phyloP scores from a whole-genome alignment of 768 basidiomycete species.

The Leccinum obscurum region DNA sequence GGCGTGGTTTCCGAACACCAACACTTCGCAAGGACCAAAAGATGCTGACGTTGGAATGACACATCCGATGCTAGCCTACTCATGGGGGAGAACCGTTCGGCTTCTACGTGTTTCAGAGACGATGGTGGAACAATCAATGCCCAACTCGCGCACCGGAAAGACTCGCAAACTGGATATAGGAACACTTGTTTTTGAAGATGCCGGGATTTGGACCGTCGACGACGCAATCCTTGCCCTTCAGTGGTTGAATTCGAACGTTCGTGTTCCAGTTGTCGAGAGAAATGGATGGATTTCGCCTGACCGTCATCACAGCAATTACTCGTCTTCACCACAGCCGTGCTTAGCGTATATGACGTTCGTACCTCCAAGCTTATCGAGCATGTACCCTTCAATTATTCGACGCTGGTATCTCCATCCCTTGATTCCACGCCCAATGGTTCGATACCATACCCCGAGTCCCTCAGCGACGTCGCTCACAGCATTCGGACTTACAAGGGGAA shows the following conservation, averaged over 20 bases:
- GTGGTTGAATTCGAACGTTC: constrained; percentile 87
- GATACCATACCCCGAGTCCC: constrained; percentile 48
- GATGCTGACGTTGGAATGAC: constrained; percentile 28
- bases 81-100: constrained; percentile 74
- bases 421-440: constrained; percentile 46
- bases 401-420: constrained; percentile 55
- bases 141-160: constrained; percentile 61
- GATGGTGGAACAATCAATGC: constrained; percentile 48
- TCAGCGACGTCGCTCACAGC: constrained; percentile 63
- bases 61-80: constrained; percentile 74
- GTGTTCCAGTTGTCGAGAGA: constrained; percentile 39
- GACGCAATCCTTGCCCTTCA: constrained; percentile 71
- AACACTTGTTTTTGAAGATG: constrained; percentile 60
- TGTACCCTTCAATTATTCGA: constrained; percentile 54
- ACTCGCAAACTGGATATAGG: constrained; percentile 59
- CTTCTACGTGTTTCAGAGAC: constrained; percentile 68
- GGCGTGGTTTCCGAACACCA: constrained; percentile 80
- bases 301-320: constrained; percentile 60
- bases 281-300: neutral
- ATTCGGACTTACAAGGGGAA: constrained; percentile 86
- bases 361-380: constrained; percentile 60
- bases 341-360: constrained; percentile 73
- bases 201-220: constrained; percentile 58
- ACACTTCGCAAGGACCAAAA: constrained; percentile 23
- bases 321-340: constrained; percentile 50